Evolutionary conservation across 768 basidiomycete genomes (phyloP), one percentile per base, ranked within the genome.

Genomic region (Dacryopinax primogenitus): DNA sequence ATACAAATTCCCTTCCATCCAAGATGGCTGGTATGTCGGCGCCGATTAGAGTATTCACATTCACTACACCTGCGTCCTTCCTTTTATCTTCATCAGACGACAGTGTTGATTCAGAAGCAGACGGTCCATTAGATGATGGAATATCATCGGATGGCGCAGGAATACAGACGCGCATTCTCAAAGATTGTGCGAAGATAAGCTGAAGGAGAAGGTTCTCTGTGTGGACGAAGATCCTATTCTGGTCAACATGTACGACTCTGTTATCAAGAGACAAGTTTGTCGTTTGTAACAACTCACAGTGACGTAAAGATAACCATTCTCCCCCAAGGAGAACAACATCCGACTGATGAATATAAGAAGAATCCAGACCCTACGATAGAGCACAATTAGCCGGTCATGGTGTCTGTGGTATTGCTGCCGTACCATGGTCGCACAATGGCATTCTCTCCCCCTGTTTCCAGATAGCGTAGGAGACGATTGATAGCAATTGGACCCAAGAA

Each of bases 401-500:
- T 15, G 41, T 44, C 18, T 44, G 4, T 15, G 18, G 3, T 6
- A 44, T 15, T 44, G 41, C 11, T 26, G 18, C 12, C 21, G 18
- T 58, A 58, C 51, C 51, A 58, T 3, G 51, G 51, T 9, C 51
- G 51, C 23, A 58, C 30, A 3, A 32, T 11, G 15, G 51, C 51
- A 58, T 66, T 68, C 26, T 72, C 34, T 1, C 74, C 74, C 32
- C 70, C 66, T 21, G 51, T 71, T 65, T 74, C 72, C 6, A 75
- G 69, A 66, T 74, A 70, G 67, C 62, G 37, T 37, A 71, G 63
- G 33, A 75, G 61, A 65, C 72, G 58, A 63, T 73, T 73, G 68
- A 72, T 74, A 26, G 69, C 73, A 33, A 75, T 66, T 1, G 73
- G 70, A 11, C 71, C 72, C 1, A 72, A 67, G 44, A 75, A 66